Percentiles rank a stretch among this genome's conserved stretches.
These are phyloP conservation scores for Sequoiadendron giganteum DNA, from an alignment of 75 land plant species.

Conservation along the genomic window DNA sequence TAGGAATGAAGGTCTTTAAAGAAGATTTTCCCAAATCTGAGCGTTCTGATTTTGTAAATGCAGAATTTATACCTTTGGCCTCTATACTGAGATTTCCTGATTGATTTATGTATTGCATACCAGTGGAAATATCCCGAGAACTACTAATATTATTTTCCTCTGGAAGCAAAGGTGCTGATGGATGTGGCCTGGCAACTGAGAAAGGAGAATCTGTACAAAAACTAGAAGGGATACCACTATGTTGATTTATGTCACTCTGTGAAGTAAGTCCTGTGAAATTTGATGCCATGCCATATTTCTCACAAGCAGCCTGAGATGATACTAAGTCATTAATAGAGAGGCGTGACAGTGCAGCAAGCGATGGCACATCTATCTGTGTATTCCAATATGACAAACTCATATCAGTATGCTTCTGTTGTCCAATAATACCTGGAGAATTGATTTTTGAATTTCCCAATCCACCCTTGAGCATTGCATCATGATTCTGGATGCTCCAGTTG, in stretches of 20 bases:
- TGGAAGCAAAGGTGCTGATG: slow-evolving; percentile 2
- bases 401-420: not conserved
- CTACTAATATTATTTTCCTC: not conserved
- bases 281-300: not conserved
- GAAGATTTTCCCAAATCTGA: not conserved
- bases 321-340: not conserved
- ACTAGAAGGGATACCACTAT: not conserved
- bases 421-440: not conserved
- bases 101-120: not conserved
- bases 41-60: not conserved
- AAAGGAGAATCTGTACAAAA: not conserved
- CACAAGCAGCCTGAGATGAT: not conserved
- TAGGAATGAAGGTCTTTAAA: not conserved
- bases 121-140: not conserved
- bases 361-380: not conserved
- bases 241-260: not conserved
- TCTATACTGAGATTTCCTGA: not conserved
- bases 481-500: not conserved
- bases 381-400: slow-evolving; percentile 3
- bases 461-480: not conserved
- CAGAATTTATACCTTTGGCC: not conserved
- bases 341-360: not conserved
- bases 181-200: not conserved
- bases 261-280: not conserved
- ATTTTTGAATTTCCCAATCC: not conserved